A percentile compares a stretch with the other conserved stretches of the same genome.
Evolutionary conservation across 2,329 filamentous ascomycete genomes (phyloP).

Genomic region (Alternaria tenuissima): DNA sequence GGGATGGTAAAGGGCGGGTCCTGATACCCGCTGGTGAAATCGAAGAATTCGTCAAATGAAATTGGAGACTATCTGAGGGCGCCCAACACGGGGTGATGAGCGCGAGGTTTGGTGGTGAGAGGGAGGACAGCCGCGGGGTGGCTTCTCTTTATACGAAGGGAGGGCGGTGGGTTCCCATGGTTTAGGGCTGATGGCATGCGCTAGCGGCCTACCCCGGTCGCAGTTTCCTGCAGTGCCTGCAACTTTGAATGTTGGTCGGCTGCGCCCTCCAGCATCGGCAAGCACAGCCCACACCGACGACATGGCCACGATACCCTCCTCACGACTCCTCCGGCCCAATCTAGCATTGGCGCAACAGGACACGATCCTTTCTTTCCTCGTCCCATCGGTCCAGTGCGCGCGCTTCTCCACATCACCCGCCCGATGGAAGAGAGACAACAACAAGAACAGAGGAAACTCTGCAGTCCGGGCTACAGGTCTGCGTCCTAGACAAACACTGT

Average conservation of each 20-base stretch:
- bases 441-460: slow-evolving; percentile 81
- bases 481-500: slow-evolving; percentile 72
- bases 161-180: slow-evolving; percentile 1
- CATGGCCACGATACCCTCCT: slow-evolving; percentile 43
- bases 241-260: slow-evolving; percentile 24
- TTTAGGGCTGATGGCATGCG: slow-evolving; percentile 9
- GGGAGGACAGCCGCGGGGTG: slow-evolving; percentile 23
- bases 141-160: slow-evolving; percentile 31
- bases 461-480: slow-evolving; percentile 77
- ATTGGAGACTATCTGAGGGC: slow-evolving; percentile 44
- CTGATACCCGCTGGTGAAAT: slow-evolving; percentile 47
- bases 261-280: slow-evolving; percentile 16
- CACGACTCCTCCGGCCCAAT: slow-evolving; percentile 38
- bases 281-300: slow-evolving; percentile 22
- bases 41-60: slow-evolving; percentile 48
- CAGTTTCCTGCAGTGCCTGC: slow-evolving; percentile 25
- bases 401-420: slow-evolving; percentile 61
- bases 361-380: slow-evolving; percentile 37
- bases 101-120: slow-evolving; percentile 38
- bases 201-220: slow-evolving; percentile 18
- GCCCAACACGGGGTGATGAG: slow-evolving; percentile 49
- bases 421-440: slow-evolving; percentile 74
- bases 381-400: slow-evolving; percentile 35
- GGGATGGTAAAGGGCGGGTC: slow-evolving; percentile 45
- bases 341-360: slow-evolving; percentile 28